Conservation (phyloP, 208 protist genomes). For the Trypanosoma cruzi region DNA sequence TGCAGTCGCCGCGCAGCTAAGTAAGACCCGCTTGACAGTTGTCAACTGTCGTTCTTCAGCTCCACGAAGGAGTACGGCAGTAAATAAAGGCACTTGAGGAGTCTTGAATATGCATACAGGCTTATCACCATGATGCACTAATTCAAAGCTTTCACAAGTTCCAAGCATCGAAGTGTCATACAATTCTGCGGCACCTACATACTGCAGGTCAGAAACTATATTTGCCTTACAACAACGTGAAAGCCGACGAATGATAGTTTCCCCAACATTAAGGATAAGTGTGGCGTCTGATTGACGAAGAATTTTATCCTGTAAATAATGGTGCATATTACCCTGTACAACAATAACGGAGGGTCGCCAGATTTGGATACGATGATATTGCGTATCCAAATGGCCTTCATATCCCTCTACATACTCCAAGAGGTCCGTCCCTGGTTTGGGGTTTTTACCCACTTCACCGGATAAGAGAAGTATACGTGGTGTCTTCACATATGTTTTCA, state of each 20-base stretch:
- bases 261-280: constrained; percentile 62
- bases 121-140: constrained; percentile 39
- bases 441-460: constrained; percentile 44
- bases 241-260: constrained; percentile 38
- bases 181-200: constrained; percentile 51
- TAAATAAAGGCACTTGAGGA: constrained; percentile 26
- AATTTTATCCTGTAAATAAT: constrained; percentile 67
- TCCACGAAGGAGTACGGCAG: constrained; percentile 29
- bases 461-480: constrained; percentile 67
- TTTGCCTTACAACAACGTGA: constrained; percentile 48
- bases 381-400: constrained; percentile 65
- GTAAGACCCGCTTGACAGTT: constrained; percentile 16
- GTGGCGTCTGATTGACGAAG: constrained; percentile 40
- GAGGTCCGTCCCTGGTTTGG: constrained; percentile 35
- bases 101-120: constrained; percentile 27
- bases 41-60: constrained; percentile 10
- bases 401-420: constrained; percentile 62
- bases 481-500: constrained; percentile 36
- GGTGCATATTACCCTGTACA: constrained; percentile 76
- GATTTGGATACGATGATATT: constrained; percentile 65
- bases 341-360: constrained; percentile 73
- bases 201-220: constrained; percentile 68
- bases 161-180: constrained; percentile 42
- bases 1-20: constrained; percentile 20
- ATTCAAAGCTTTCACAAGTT: constrained; percentile 42